Evolutionary conservation across 148 eudicot genomes (phyloP).

Genomic region (Fagopyrum homotropicum): DNA sequence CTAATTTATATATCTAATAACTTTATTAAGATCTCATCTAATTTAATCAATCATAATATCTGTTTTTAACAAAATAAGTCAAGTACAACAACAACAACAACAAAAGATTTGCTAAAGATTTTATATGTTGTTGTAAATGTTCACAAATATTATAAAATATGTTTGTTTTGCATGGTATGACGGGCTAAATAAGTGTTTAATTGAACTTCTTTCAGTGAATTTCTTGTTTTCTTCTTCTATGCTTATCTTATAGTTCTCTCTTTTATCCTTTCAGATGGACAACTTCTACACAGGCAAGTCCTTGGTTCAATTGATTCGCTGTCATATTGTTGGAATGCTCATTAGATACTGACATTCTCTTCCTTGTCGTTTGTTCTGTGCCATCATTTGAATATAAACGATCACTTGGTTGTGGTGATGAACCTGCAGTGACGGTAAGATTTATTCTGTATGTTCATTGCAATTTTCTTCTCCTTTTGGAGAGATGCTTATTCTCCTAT

Average conservation of each 20-base stretch:
- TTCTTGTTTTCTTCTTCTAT: neutral
- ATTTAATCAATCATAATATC: too few relatives aligned
- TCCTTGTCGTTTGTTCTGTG: conserved; percentile 12
- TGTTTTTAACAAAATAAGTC: too few relatives aligned
- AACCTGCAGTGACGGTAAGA: conserved; percentile 84
- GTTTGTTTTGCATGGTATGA: too few relatives aligned
- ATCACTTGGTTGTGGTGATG: conserved; percentile 17
- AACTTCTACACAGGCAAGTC: conserved; percentile 89
- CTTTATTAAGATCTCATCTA: too few relatives aligned
- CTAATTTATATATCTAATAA: too few relatives aligned
- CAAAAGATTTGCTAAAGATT: too few relatives aligned
- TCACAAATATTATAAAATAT: too few relatives aligned
- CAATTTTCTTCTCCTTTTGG: neutral
- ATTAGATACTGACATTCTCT: conserved; percentile 20
- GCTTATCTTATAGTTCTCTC: conserved; percentile 11
- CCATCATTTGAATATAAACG: conserved; percentile 26
- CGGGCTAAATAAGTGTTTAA: neutral
- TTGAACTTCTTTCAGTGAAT: neutral
- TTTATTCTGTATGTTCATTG: neutral
- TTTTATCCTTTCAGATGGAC: conserved; percentile 67
- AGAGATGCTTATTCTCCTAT: conserved; percentile 15
- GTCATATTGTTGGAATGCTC: neutral
- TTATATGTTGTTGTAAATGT: too few relatives aligned
- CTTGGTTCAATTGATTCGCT: neutral
- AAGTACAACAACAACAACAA: too few relatives aligned